phyloP scores from a whole-genome alignment of 2,329 filamentous ascomycete species.

The Fusarium longipes region DNA sequence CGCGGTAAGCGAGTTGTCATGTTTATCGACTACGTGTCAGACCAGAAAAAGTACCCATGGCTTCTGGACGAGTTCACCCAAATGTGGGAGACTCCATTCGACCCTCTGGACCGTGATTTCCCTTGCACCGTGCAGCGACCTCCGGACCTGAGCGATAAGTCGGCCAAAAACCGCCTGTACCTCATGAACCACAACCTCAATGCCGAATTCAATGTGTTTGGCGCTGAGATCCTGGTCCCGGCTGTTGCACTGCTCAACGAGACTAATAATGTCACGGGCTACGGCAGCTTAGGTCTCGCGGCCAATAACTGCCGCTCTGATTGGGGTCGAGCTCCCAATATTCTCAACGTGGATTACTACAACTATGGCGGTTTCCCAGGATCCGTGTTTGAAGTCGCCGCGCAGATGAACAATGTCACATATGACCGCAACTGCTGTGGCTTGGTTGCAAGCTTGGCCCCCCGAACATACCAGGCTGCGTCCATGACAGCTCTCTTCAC shows the following conservation, averaged over 20 bases:
- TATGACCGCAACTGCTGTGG: conserved; percentile 70
- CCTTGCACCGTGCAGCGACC: conserved; percentile 85
- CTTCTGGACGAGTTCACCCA: conserved; percentile 88
- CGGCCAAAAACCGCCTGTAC: conserved; percentile 74
- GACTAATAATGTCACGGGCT: conserved; percentile 75
- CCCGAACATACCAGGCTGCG: conserved; percentile 35
- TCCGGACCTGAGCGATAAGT: conserved; percentile 67
- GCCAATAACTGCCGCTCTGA: conserved; percentile 69
- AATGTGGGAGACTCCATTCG: conserved; percentile 92
- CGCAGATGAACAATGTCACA: conserved; percentile 76
- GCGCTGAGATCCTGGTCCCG: conserved; percentile 74
- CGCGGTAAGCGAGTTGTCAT: conserved; percentile 77
- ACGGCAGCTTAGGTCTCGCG: conserved; percentile 73
- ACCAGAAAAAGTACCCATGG: conserved; percentile 83
- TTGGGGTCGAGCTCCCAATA: conserved; percentile 79
- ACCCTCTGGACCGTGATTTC: conserved; percentile 71
- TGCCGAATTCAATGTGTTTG: conserved; percentile 75
- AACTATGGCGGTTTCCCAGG: conserved; percentile 74
- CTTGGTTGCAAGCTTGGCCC: conserved; percentile 54
- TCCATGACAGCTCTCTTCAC: conserved; percentile 38
- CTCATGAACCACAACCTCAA: conserved; percentile 94
- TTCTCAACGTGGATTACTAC: conserved; percentile 88
- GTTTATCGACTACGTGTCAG: conserved; percentile 86
- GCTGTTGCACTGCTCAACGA: conserved; percentile 75
- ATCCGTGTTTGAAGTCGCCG: conserved; percentile 81